Conservation (phyloP, 2,329 filamentous ascomycete genomes). For the Cladosporium sp. region DNA sequence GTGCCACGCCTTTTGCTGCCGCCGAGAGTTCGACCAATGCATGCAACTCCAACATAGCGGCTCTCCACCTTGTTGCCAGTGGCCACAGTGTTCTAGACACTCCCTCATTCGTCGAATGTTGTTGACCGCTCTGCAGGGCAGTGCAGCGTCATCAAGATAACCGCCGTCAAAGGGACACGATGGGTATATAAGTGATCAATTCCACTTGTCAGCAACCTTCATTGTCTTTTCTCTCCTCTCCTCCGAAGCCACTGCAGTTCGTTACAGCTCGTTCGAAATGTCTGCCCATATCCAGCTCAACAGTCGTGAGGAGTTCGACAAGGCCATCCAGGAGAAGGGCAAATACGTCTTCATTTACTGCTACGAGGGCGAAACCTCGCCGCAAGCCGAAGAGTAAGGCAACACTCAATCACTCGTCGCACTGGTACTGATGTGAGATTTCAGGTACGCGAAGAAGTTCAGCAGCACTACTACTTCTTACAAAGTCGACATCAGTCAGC, state of each 20-base stretch:
- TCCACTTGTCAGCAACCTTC: not conserved
- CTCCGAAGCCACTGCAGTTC: not conserved
- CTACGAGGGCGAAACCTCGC: conserved; percentile 22
- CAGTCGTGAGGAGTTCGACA: conserved; percentile 27
- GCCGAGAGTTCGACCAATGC: conserved; percentile 4
- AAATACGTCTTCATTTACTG: conserved; percentile 30
- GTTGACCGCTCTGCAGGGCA: conserved; percentile 5
- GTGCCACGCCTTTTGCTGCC: not conserved
- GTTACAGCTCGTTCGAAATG: conserved; percentile 11
- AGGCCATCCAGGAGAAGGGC: conserved; percentile 24
- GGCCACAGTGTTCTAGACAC: not conserved
- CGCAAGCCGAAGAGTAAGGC: conserved; percentile 26
- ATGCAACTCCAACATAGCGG: conserved; percentile 6
- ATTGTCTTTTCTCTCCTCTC: not conserved
- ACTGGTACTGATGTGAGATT: not conserved
- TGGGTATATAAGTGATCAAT: not conserved
- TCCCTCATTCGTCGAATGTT: not conserved
- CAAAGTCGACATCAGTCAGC: conserved; percentile 23
- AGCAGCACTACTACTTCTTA: conserved; percentile 24
- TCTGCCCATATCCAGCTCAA: conserved; percentile 22
- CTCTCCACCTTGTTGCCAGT: conserved; percentile 5
- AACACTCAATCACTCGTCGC: not conserved
- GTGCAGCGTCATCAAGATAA: no score
- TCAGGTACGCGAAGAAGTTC: conserved; percentile 25
- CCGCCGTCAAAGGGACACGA: no score